Conservation (phyloP, 75 land plant species). For the Isoetes taiwanensis region DNA sequence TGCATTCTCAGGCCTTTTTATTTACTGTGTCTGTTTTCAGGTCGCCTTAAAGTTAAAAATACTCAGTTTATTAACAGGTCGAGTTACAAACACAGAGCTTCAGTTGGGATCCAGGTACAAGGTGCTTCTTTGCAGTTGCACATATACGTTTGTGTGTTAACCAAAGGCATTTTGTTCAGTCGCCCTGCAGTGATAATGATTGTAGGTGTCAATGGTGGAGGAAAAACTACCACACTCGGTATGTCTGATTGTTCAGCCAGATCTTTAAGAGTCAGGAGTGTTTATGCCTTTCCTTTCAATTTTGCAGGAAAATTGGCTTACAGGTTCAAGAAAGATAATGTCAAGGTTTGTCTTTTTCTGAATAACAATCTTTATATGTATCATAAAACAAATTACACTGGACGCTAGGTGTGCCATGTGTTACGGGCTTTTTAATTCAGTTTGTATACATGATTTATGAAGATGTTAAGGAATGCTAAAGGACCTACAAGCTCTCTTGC, state of each 20-base stretch:
- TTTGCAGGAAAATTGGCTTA: slow-evolving; percentile 81
- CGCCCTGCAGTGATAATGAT: slow-evolving; percentile 86
- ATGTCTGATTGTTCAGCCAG: not conserved
- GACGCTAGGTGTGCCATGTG: too few species aligned
- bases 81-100: slow-evolving; percentile 64
- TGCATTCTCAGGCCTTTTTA: not conserved
- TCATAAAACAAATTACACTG: too few species aligned
- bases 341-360: slow-evolving; percentile 36
- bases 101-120: slow-evolving; percentile 78
- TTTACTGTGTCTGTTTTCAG: slow-evolving; percentile 22
- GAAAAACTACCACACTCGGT: slow-evolving; percentile 98
- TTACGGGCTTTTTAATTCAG: too few species aligned
- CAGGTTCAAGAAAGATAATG: slow-evolving; percentile 77
- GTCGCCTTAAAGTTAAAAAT: slow-evolving; percentile 70
- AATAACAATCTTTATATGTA: not conserved
- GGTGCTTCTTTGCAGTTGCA: not conserved
- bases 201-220: slow-evolving; percentile 98
- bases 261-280: not conserved
- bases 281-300: not conserved
- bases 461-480: too few species aligned
- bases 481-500: too few species aligned
- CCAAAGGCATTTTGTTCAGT: slow-evolving; percentile 24
- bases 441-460: too few species aligned
- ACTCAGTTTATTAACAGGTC: slow-evolving; percentile 48
- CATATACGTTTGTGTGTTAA: not conserved